Percentiles rank a stretch among this genome's conserved stretches.
phyloP scores from a whole-genome alignment of 1,284 basidiomycete species.

The Macrocybe sp. region DNA sequence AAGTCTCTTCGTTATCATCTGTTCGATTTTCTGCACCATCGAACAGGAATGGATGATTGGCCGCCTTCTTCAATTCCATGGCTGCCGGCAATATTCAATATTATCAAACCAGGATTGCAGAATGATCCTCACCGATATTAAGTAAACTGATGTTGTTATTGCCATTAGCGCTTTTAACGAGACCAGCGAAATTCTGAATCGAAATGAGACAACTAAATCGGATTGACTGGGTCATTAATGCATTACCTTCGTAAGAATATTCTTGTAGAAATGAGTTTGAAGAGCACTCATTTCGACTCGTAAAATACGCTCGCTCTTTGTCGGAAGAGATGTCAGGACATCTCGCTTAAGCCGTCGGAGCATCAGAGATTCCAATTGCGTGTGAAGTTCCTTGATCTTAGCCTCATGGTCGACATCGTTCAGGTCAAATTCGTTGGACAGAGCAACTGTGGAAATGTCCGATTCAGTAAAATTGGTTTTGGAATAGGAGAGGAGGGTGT shows the following conservation, averaged over 20 bases:
- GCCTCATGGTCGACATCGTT: conserved; percentile 89
- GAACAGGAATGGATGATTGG: conserved; percentile 97
- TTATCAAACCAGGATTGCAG: conserved; percentile 5
- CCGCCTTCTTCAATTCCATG: conserved; percentile 97
- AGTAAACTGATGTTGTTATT: conserved; percentile 88
- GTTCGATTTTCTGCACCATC: conserved; percentile 88
- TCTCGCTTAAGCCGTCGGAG: conserved; percentile 93
- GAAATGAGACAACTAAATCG: neutral
- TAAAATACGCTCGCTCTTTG: conserved; percentile 97
- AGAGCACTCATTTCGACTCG: conserved; percentile 97
- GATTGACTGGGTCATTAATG: conserved; percentile 8
- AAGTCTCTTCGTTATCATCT: conserved; percentile 78
- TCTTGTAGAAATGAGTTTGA: conserved; percentile 99
- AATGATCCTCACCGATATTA: conserved; percentile 72
- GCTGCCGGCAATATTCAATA: conserved; percentile 34
- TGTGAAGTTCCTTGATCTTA: conserved; percentile 94
- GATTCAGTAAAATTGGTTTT: neutral
- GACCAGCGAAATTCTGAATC: conserved; percentile 82
- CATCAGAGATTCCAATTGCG: conserved; percentile 94
- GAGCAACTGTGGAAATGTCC: conserved; percentile 45
- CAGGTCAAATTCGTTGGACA: conserved; percentile 94
- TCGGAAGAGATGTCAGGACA: conserved; percentile 95
- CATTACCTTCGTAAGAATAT: conserved; percentile 88
- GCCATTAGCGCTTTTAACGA: conserved; percentile 83
- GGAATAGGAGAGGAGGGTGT: conserved; percentile 24